Percentiles rank a stretch among this genome's conserved stretches.
Evolutionary conservation across 768 basidiomycete genomes (phyloP).

Genomic region (Termitomyces sp.): DNA sequence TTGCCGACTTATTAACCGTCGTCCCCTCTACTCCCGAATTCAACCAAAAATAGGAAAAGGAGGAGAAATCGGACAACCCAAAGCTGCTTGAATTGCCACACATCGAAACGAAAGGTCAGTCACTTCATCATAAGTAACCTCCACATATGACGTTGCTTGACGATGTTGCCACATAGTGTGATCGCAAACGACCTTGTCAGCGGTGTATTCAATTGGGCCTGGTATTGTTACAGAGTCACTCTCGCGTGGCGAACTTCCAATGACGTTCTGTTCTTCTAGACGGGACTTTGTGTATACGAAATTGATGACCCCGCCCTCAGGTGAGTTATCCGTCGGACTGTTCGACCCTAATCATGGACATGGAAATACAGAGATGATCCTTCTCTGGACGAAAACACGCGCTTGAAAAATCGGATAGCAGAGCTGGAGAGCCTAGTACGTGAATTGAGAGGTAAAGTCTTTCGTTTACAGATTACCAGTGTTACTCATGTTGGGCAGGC

Average conservation of each 20-base stretch:
- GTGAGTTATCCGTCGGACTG: constrained; percentile 34
- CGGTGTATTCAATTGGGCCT: constrained; percentile 88
- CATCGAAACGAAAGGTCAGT: constrained; percentile 86
- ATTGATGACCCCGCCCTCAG: constrained; percentile 85
- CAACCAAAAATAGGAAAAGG: constrained; percentile 65
- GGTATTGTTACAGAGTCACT: constrained; percentile 38
- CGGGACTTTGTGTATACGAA: constrained; percentile 93
- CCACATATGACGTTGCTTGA: constrained; percentile 11
- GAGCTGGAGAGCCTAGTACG: constrained; percentile 91
- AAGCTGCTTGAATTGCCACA: constrained; percentile 88
- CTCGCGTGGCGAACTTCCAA: constrained; percentile 5
- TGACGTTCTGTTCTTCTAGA: constrained; percentile 41
- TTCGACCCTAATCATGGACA: constrained; percentile 5
- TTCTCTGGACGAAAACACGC: constrained; percentile 81
- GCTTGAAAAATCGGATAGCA: constrained; percentile 83
- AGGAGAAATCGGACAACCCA: constrained; percentile 91
- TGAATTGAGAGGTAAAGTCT: constrained; percentile 69
- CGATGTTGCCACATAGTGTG: constrained; percentile 56
- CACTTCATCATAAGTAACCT: constrained; percentile 9
- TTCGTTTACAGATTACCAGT: constrained; percentile 7
- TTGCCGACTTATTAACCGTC: constrained; percentile 50
- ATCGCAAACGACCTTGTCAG: constrained; percentile 88
- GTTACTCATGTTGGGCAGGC: constrained; percentile 40
- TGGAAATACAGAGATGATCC: constrained; percentile 69
- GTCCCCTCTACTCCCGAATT: constrained; percentile 44